Conservation (phyloP, 1,139 yeast species). For the Debaryomyces robertsiae region DNA sequence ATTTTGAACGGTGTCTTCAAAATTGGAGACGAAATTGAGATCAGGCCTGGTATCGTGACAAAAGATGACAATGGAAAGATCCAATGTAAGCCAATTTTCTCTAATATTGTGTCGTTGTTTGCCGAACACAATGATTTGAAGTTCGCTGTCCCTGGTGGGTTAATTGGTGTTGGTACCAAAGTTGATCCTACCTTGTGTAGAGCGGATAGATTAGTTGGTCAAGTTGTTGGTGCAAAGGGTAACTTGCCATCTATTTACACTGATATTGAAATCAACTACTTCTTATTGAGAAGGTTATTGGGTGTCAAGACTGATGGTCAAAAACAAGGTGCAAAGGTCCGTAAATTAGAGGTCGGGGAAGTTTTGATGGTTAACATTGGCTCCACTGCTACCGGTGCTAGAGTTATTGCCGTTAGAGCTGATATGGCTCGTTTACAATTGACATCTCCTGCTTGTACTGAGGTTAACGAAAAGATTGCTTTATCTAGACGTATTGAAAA, state of each 20-base stretch:
- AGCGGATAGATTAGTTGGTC: constrained; percentile 99
- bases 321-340: constrained; percentile 91
- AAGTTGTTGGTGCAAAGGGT: constrained; percentile 97
- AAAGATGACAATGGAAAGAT: constrained; percentile 91
- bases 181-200: constrained; percentile 98
- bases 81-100: constrained; percentile 94
- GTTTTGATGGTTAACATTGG: constrained; percentile 99
- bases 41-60: constrained; percentile 97
- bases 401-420: constrained; percentile 96
- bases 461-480: constrained; percentile 96
- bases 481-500: constrained; percentile 98
- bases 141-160: constrained; percentile 99
- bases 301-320: constrained; percentile 99
- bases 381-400: constrained; percentile 98
- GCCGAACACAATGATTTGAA: constrained; percentile 98
- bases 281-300: constrained; percentile 91
- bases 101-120: constrained; percentile 88
- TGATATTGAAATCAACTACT: constrained; percentile 96
- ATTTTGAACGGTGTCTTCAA: constrained; percentile 95
- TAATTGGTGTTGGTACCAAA: constrained; percentile 98
- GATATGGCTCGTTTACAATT: constrained; percentile 98
- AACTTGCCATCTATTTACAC: constrained; percentile 94
- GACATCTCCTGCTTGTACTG: constrained; percentile 98
- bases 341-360: constrained; percentile 91
- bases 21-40: constrained; percentile 97